Evolutionary conservation across 306 rosid species (phyloP), one percentile per base, ranked within the genome.

Genomic region (Quercus aquifolioides): DNA sequence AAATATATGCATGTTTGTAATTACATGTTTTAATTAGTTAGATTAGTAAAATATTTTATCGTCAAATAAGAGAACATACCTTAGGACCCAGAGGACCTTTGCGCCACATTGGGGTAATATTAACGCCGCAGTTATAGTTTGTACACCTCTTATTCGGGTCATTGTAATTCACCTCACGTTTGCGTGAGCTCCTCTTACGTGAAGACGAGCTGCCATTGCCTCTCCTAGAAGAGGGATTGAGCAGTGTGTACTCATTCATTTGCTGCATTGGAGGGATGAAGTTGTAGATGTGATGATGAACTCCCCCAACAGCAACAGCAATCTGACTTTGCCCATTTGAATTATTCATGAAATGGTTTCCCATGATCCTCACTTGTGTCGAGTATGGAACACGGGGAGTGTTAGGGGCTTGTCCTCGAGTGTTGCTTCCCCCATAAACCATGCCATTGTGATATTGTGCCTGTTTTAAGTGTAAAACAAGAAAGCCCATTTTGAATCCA

Each of bases 101-200:
- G 11, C 87, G 87, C 87, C 87, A 84, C 87, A 84, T 77, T 1
- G 87, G 87, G 6, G 87, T 76, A 10, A 46, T 13, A 5, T 8
- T 5, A 0, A 31, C 38, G 14, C 38, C 69, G 12, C 87, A 84
- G 25, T 77, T 73, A 1, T 13, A 62, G n/a, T 84, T 84, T 4
- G 71, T 73, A 58, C 87, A 84, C 2, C n/a, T 35, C 60, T 56
- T 64, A 7, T n/a, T 26, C 1, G 51, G 6, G 43, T 73, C 67
- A 17, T 12, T 62, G 17, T 68, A 68, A 68, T 12, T 49, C 2
- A 9, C 15, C 1, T 28, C n/a, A 12, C 12, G 60, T 6, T 33
- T 46, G 3, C 14, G 14, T 9, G 38, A 0, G 2, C 13, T 56
- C 11, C 64, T 67, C 13, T 18, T 68, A 1, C 11, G 20, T 63